Evolutionary conservation across 257 asterid species (phyloP).

Genomic region (Solanum corneliomulleri): DNA sequence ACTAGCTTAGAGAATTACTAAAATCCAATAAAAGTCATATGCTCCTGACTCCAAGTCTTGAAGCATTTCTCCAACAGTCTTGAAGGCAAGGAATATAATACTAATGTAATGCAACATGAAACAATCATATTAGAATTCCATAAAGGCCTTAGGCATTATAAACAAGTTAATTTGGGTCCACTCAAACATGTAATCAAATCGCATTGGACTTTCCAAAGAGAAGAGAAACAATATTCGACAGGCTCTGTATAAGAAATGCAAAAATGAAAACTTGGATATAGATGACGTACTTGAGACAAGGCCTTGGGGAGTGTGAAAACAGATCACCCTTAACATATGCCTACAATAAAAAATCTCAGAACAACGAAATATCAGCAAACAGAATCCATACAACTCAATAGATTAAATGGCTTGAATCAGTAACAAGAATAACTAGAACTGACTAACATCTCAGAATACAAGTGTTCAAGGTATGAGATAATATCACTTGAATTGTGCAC

Average conservation of each 20-base stretch:
- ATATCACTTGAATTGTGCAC: neutral
- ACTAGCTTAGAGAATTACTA: neutral
- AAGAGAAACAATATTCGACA: neutral
- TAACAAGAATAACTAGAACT: neutral
- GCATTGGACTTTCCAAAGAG: neutral
- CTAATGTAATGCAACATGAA: neutral
- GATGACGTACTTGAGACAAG: slow-evolving; percentile 60
- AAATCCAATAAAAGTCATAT: neutral
- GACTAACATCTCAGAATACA: neutral
- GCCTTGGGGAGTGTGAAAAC: slow-evolving; percentile 78
- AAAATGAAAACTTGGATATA: neutral
- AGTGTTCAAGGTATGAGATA: neutral
- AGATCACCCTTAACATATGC: slow-evolving; percentile 61
- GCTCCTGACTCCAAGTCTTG: neutral
- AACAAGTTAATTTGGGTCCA: neutral
- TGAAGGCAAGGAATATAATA: neutral
- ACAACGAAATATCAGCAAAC: neutral
- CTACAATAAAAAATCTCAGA: slow-evolving; percentile 27
- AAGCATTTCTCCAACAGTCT: neutral
- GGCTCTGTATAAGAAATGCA: neutral
- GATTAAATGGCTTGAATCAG: neutral
- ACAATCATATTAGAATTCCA: neutral
- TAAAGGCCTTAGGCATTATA: neutral
- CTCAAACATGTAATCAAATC: neutral
- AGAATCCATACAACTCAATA: neutral